Conservation (phyloP, 345 rosid genomes). For the Gossypium arboreum region DNA sequence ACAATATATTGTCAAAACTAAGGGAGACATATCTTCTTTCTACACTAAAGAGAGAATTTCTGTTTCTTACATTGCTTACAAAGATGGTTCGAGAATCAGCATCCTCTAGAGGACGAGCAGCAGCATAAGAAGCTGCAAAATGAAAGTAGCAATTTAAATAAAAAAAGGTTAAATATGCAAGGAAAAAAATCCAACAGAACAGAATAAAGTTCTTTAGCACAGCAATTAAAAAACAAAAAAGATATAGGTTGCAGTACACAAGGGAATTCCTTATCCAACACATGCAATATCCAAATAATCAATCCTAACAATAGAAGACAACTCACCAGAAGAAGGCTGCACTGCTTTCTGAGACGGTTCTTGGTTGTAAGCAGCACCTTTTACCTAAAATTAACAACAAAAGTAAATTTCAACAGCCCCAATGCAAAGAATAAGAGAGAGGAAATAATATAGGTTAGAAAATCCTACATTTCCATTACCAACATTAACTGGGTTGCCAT, state of each 20-base stretch:
- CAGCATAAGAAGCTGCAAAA: conserved; percentile 47
- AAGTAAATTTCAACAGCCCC: conserved; percentile 17
- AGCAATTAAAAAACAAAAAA: background rate
- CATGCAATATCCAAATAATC: background rate
- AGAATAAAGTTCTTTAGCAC: conserved; percentile 6
- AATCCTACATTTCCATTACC: conserved; percentile 71
- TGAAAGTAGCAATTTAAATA: background rate
- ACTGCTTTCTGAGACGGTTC: conserved; percentile 38
- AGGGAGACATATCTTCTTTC: conserved; percentile 6
- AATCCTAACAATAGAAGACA: conserved; percentile 2
- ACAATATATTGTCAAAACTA: conserved; percentile 24
- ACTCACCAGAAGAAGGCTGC: conserved; percentile 60
- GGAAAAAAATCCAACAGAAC: background rate
- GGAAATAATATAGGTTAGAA: conserved; percentile 3
- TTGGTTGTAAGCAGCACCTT: conserved; percentile 28
- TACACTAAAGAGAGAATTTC: background rate
- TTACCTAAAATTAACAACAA: conserved; percentile 40
- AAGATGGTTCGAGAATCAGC: conserved; percentile 85
- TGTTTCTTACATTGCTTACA: conserved; percentile 70
- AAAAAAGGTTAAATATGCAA: background rate
- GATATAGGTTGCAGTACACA: conserved; percentile 8
- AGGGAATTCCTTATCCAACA: background rate
- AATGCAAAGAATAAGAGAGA: conserved; percentile 11
- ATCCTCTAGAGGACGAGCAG: conserved; percentile 69
- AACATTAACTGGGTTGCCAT: conserved; percentile 28